Base-by-base conservation (phyloP, 768 basidiomycete species). In the Kwoniella sp. region DNA sequence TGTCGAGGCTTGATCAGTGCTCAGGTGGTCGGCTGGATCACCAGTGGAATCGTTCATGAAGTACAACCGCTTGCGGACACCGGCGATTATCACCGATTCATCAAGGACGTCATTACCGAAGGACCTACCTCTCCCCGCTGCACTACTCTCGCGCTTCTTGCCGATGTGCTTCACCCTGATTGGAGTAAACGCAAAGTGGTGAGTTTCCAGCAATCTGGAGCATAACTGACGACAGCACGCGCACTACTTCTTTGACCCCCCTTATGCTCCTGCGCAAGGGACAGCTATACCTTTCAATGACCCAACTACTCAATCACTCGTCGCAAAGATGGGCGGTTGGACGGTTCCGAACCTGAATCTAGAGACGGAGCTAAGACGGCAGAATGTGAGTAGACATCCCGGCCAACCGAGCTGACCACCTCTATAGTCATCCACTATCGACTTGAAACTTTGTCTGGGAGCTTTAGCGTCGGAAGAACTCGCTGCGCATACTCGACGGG, bases 101-200 rank as follows among this genome's bases (percentile, higher is more conserved):
- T 97, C 69, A 94, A 93, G 83, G 94, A 97, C 81, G 90, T 93
- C 34, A 89, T 98, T 61, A 97, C 94, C 0, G 95, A 98, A 72
- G 92, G 92, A 5, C 88, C 90, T 78, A 96, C 93, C 15, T 90
- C 92, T 0, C 96, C 96, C 30, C 86, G 96, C 22, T 93, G 92
- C 59, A 94, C 92, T 20, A 85, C 93, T 25, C 84, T 99, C 29
- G 93, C 93, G 41, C 85, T 99, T 57, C 84, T 98, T 55, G 90
- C 89, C 75, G 89, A 87, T 75, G 90, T 90, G 20, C 82, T 87
- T 34, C 87, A 96, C 81, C 84, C 82, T 15, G 90, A 89, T 73
- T 99, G 96, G 95, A 83, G 85, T 54, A 87, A 86, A 76, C 84
- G 87, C 71, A 88, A 89, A 68, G 89, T 98, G 31, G 41, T 45